Base-by-base conservation (phyloP, 75 land plant species). In the Chamaecyparis obtusa region DNA sequence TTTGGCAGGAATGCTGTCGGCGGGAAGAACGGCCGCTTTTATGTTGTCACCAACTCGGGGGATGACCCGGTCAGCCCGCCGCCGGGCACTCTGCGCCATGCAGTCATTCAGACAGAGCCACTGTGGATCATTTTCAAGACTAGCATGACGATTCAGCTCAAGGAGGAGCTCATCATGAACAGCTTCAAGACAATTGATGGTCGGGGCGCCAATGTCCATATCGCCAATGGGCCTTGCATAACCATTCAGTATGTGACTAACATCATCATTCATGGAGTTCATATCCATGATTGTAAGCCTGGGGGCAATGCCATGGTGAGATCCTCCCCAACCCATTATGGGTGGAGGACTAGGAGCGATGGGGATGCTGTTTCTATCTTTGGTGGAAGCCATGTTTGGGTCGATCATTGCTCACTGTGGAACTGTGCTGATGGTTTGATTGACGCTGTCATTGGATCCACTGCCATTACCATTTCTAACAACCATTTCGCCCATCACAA, bases 181-280 rank as follows among this genome's bases (percentile, higher is more conserved):
- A 89, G 90, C 85, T 90, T 71, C 90, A 91, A 91, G 88, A 89
- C 92, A 11, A 87, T 91, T 71, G 92, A 91, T 46, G 92, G 90
- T 33, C 91, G 92, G 0, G 92, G 92, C 56, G 91, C 77, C 44
- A 74, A 89, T 7, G 88, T 93, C 67, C 93, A 92, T 72, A 92
- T 93, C 44, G 87, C 88, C 9, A n/a, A 85, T 15, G 93, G 93
- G 0, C 84, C 91, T 4, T 88, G 92, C 33, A 83, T 93, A 48
- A 93, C 93, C 11, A 39, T 93, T 1, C 92, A 93, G 90, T 86
- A 54, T 60, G 88, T 91, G 72, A 71, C 78, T n/a, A 88, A 93
- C 86, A 88, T 93, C 37, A 93, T 93, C 90, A 84, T 93, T 9
- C 93, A 92, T 74, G 91, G 90, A 13, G 49, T 93, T 48, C 51